phyloP scores from a whole-genome alignment of 129 eudicot species.

The Deinandra increscens region DNA sequence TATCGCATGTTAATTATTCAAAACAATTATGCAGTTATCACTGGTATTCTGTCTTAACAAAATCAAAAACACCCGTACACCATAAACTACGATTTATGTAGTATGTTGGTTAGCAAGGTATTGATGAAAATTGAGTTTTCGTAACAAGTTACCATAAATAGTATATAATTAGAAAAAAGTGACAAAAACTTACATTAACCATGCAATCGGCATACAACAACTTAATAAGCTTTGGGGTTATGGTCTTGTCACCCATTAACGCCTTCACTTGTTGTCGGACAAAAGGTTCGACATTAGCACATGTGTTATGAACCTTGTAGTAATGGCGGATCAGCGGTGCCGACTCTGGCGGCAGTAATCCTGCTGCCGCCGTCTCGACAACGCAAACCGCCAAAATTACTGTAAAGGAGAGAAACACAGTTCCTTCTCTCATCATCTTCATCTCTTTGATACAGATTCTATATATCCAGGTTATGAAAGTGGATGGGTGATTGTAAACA shows the following conservation, averaged over 20 bases:
- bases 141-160: no score
- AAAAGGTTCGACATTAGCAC: constrained; percentile 58
- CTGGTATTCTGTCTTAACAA: no score
- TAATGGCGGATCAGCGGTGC: constrained; percentile 48
- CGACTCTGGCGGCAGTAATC: constrained; percentile 55
- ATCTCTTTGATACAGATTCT: no score
- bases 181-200: constrained; percentile 56
- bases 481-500: no score
- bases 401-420: constrained; percentile 20
- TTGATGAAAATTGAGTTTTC: no score
- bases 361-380: constrained; percentile 35
- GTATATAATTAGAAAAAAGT: neutral
- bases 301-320: constrained; percentile 75
- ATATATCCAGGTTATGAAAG: no score
- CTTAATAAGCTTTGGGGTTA: constrained; percentile 73
- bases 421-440: constrained; percentile 16
- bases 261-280: constrained; percentile 53
- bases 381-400: neutral
- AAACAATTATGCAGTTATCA: no score
- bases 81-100: no score
- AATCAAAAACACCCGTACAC: no score
- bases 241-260: constrained; percentile 37
- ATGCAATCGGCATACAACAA: constrained; percentile 86
- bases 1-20: no score
- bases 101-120: no score